Conservation (phyloP, 345 rosid species). For the Durio zibethinus region DNA sequence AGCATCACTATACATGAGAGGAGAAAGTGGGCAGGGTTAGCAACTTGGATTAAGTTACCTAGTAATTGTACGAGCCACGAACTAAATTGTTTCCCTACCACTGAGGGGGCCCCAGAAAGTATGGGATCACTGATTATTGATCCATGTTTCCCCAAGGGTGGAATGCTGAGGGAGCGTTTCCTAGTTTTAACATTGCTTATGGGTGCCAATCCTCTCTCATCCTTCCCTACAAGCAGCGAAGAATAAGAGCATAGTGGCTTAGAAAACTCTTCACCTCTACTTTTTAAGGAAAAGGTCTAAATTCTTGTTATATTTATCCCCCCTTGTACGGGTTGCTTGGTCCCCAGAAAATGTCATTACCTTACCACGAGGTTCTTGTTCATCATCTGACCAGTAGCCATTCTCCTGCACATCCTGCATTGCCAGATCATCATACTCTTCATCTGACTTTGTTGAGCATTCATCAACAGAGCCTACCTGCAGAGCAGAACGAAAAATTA, state of each 20-base stretch:
- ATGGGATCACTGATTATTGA: conserved; percentile 47
- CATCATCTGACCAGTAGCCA: conserved; percentile 63
- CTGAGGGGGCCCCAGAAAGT: conserved; percentile 51
- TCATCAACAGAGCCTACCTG: conserved; percentile 99
- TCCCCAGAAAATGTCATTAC: conserved; percentile 11
- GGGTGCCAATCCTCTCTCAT: conserved; percentile 28
- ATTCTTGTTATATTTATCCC: conserved; percentile 55
- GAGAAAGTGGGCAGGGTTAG: background rate
- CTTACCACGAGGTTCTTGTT: conserved; percentile 43
- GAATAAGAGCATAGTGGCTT: conserved; percentile 52
- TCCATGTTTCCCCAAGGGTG: conserved; percentile 56
- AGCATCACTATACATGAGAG: background rate
- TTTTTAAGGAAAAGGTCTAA: conserved; percentile 51
- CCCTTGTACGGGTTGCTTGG: conserved; percentile 14
- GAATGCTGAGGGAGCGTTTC: conserved; percentile 83
- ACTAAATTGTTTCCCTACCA: conserved; percentile 31
- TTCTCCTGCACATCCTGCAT: conserved; percentile 63
- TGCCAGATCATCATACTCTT: conserved; percentile 95
- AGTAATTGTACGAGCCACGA: background rate
- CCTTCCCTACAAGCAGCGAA: conserved; percentile 39
- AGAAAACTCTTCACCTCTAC: conserved; percentile 37
- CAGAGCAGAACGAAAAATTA: background rate
- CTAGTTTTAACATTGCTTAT: conserved; percentile 42
- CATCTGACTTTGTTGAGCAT: conserved; percentile 89
- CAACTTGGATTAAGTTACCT: background rate